phyloP scores from a whole-genome alignment of 78 protist species.

The Pigoraptor vietnamica region DNA sequence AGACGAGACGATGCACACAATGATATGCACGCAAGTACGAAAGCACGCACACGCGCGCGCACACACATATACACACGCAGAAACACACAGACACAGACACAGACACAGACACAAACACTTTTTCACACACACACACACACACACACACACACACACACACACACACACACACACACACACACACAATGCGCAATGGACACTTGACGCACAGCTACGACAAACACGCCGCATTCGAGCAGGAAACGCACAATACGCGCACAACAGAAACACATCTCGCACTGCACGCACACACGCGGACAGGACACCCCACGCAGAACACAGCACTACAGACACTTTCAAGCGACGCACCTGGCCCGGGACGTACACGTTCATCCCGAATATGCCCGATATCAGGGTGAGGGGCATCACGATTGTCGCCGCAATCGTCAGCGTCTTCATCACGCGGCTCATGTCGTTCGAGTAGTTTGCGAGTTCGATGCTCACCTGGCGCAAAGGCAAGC shows the following conservation, averaged over 20 bases:
- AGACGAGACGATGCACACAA: neutral
- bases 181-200: no score
- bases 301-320: neutral
- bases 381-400: slow-evolving; percentile 14
- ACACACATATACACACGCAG: no score
- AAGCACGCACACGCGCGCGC: neutral
- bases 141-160: no score
- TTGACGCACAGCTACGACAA: no score
- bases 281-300: neutral
- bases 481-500: neutral
- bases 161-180: no score
- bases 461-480: neutral
- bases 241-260: no score
- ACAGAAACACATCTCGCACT: neutral
- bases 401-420: slow-evolving; percentile 25
- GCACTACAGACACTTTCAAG: neutral
- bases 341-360: slow-evolving; percentile 2
- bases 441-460: neutral
- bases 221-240: no score
- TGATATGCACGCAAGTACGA: neutral
- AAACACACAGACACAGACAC: no score
- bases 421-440: slow-evolving; percentile 16
- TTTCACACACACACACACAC: no score
- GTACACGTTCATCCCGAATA: slow-evolving; percentile 26
- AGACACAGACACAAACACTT: no score